Conservation (phyloP, 768 basidiomycete species). For the Botryobasidium botryosum region DNA sequence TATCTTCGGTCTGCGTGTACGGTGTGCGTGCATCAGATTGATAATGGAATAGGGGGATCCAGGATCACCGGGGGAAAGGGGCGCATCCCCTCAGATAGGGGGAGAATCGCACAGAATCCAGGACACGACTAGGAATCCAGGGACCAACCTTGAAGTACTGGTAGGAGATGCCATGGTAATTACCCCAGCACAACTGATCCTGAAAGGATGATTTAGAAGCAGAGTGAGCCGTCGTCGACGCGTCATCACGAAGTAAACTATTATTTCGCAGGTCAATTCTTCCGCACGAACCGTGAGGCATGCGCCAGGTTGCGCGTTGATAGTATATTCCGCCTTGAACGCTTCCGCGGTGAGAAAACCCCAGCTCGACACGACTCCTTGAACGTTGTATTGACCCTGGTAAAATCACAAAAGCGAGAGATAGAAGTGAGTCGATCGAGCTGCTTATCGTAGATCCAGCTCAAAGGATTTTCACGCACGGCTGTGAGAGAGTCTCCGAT, state of each 20-base stretch:
- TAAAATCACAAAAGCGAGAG: background rate
- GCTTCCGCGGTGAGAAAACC: slow-evolving; percentile 33
- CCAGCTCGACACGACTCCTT: slow-evolving; percentile 42
- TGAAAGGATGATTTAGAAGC: background rate
- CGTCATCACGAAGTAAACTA: too few species aligned
- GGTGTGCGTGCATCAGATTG: background rate
- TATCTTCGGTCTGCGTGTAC: slow-evolving; percentile 34
- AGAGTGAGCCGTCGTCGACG: background rate
- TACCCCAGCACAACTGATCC: slow-evolving; percentile 16
- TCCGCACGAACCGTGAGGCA: slow-evolving; percentile 25
- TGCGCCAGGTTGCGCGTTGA: slow-evolving; percentile 39
- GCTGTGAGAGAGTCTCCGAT: slow-evolving; percentile 41
- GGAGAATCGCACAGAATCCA: background rate
- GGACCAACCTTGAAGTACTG: slow-evolving; percentile 31
- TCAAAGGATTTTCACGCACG: background rate
- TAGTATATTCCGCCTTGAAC: slow-evolving; percentile 35
- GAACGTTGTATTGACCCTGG: slow-evolving; percentile 36
- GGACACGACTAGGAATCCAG: background rate
- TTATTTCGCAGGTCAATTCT: background rate
- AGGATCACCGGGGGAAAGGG: background rate
- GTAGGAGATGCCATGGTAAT: slow-evolving; percentile 20
- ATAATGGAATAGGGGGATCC: background rate
- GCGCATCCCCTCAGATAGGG: background rate
- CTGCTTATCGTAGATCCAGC: too few species aligned
- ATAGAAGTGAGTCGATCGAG: too few species aligned